Conservation (phyloP, 2,329 filamentous ascomycete species). For the Botrytis pseudocinerea region DNA sequence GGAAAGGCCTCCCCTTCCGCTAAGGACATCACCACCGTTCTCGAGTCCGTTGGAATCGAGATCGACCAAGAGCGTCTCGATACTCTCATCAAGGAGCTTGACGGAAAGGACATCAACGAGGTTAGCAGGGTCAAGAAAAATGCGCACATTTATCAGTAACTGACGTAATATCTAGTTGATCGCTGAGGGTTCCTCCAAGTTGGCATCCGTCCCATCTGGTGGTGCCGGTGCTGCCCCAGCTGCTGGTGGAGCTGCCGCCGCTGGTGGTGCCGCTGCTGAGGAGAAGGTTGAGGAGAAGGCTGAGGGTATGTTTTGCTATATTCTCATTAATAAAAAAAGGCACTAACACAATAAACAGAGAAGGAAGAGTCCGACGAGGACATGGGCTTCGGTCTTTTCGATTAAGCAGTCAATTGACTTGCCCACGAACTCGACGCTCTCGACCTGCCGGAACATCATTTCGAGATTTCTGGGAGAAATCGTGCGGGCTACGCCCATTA, state of each 20-base stretch:
- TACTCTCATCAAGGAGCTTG: constrained; percentile 84
- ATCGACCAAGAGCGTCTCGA: constrained; percentile 83
- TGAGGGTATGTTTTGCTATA: constrained; percentile 69
- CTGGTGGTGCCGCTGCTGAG: constrained; percentile 61
- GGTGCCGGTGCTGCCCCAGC: constrained; percentile 71
- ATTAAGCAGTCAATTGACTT: constrained; percentile 53
- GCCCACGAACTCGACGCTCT: constrained; percentile 32
- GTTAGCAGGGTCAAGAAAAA: constrained; percentile 52
- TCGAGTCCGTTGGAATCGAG: constrained; percentile 93
- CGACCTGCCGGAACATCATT: constrained; percentile 31
- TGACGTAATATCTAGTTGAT: constrained; percentile 69
- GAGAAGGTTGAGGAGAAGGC: constrained; percentile 71
- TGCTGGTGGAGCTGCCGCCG: constrained; percentile 67
- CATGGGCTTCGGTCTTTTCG: constrained; percentile 76
- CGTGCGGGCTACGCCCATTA: constrained; percentile 37
- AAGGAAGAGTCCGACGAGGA: constrained; percentile 74
- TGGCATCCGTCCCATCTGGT: constrained; percentile 95
- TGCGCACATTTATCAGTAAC: constrained; percentile 30
- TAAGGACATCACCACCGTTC: constrained; percentile 81
- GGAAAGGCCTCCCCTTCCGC: constrained; percentile 89
- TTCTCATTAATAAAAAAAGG: neutral
- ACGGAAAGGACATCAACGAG: constrained; percentile 91
- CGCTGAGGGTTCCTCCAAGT: constrained; percentile 83
- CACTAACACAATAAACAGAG: constrained; percentile 45
- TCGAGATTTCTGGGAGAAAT: constrained; percentile 36